A percentile compares a stretch with the other conserved stretches of the same genome.
Evolutionary conservation across 768 basidiomycete genomes (phyloP).

Genomic region (Mycena chlorophos): DNA sequence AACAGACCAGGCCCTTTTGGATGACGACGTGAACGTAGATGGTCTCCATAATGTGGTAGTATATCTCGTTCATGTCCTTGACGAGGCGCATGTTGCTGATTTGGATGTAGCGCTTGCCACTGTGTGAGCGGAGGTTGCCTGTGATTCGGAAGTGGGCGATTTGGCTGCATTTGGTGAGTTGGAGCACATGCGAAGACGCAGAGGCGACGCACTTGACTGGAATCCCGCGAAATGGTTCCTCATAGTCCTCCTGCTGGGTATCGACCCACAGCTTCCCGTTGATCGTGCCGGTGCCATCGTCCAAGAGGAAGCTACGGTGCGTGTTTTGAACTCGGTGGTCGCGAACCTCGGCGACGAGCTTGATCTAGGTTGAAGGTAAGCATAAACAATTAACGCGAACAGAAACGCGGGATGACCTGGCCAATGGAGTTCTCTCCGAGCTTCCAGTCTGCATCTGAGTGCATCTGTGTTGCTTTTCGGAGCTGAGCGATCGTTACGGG

Average conservation of each 20-base stretch:
- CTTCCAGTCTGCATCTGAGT: conserved; percentile 86
- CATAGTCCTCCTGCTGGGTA: conserved; percentile 55
- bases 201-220: conserved; percentile 31
- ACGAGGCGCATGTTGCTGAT: conserved; percentile 70
- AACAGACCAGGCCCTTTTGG: conserved; percentile 65
- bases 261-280: conserved; percentile 87
- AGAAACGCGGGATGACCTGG: conserved; percentile 44
- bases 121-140: conserved; percentile 80
- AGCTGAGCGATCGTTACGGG: conserved; percentile 62
- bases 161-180: conserved; percentile 26
- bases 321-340: conserved; percentile 72
- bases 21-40: conserved; percentile 67
- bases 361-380: conserved; percentile 64
- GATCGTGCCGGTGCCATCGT: conserved; percentile 82
- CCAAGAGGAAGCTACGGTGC: conserved; percentile 75
- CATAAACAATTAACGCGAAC: not conserved
- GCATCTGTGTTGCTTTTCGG: conserved; percentile 71
- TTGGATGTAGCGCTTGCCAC: conserved; percentile 79
- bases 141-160: conserved; percentile 78
- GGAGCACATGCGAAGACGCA: not conserved
- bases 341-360: conserved; percentile 72
- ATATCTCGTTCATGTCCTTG: conserved; percentile 72
- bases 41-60: conserved; percentile 78
- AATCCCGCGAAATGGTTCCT: conserved; percentile 49
- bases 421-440: conserved; percentile 80